Base-by-base conservation (phyloP, 2,329 filamentous ascomycete genomes). In the Trichoderma sp. region DNA sequence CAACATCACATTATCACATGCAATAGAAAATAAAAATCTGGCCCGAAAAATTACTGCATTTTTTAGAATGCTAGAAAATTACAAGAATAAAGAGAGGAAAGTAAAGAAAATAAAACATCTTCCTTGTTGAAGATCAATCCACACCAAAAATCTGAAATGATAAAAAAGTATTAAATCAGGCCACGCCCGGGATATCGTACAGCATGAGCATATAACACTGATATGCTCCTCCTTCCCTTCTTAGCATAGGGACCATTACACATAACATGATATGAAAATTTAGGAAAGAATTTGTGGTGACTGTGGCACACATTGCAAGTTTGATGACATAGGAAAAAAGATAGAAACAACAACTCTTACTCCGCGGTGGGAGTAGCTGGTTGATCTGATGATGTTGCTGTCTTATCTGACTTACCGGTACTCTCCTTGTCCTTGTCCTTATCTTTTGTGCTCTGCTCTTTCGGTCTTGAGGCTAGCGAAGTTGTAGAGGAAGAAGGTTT, bases 401-500 rank as follows among this genome's bases (percentile, higher is more conserved):
- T 45, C 16, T 73, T 56, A 33, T 64, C 76, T 33, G 66, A 59
- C 31, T 76, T 74, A 60, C 72, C 45, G 31, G 41, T 41, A 73
- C 67, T 60, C 24, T 41, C 66, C 29, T 38, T 67, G 31, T 72
- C 59, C 41, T 77, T 73, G 21, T 78, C 66, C 71, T 77, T 75
- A 9, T 77, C 72, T 18, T 75, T 74, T 31, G 76, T 66, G 31
- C 79, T 80, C 35, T 75, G 66, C 67, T 71, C 63, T n/a, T 75
- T 60, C 53, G n/a, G 41, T 6, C 69, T 64, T 45, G 29, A 38
- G 69, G 69, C 69, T 11, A 73, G 60, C 29, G 69, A 53, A 18
- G 69, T 50, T 4, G 60, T 21, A 21, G 60, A 56, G 8, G 45
- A 33, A 4, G 66, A 33, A n/a, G 71, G 68, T 59, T 80, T 79